Conservation (phyloP, 805 yeast genomes). For the Dipodascopsis tothii region DNA sequence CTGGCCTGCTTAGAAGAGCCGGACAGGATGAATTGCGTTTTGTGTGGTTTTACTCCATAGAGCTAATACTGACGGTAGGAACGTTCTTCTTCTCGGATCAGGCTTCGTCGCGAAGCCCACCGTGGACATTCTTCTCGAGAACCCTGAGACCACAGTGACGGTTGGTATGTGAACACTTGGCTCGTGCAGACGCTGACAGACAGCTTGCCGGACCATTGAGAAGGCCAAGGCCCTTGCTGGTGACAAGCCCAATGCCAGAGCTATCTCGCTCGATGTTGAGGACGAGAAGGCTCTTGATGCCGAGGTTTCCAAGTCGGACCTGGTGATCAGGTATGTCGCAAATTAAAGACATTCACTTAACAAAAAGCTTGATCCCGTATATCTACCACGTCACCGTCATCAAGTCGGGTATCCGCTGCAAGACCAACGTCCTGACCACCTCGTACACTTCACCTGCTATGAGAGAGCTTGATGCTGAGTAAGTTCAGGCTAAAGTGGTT, state of each 20-base stretch:
- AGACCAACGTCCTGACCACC: slow-evolving; percentile 79
- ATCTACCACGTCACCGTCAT: slow-evolving; percentile 89
- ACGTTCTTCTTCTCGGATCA: slow-evolving; percentile 34
- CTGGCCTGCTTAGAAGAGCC: too few relatives aligned
- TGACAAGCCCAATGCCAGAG: slow-evolving; percentile 49
- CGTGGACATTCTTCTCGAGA: slow-evolving; percentile 76
- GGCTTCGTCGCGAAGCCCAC: slow-evolving; percentile 99
- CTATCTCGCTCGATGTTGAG: slow-evolving; percentile 82
- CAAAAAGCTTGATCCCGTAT: slow-evolving; percentile 67
- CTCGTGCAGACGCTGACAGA: neutral
- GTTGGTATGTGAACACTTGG: slow-evolving; percentile 43
- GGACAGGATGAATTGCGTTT: too few relatives aligned
- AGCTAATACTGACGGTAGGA: neutral
- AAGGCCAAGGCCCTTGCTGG: slow-evolving; percentile 87
- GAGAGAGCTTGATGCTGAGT: slow-evolving; percentile 20
- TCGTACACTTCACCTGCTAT: slow-evolving; percentile 67
- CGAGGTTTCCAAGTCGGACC: slow-evolving; percentile 68
- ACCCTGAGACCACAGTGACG: slow-evolving; percentile 77
- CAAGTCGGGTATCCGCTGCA: slow-evolving; percentile 81
- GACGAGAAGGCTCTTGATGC: slow-evolving; percentile 70
- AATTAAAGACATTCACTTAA: neutral
- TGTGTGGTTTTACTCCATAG: neutral
- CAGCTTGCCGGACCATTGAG: slow-evolving; percentile 81
- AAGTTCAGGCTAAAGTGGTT: neutral
- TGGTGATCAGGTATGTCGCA: slow-evolving; percentile 60